Conservation (phyloP, 441 rosid genomes). For the Lepidium campestre region DNA sequence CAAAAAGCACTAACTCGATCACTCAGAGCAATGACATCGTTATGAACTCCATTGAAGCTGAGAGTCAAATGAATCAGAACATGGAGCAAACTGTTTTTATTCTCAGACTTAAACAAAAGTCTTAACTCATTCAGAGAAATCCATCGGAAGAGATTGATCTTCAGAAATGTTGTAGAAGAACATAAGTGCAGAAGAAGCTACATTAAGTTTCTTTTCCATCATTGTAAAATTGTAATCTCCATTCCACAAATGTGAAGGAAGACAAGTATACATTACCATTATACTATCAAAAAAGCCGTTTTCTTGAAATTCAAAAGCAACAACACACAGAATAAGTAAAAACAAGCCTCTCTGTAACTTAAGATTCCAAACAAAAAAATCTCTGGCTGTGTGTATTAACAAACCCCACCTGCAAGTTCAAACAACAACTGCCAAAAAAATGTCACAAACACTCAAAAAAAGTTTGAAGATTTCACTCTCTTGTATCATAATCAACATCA, state of each 20-base stretch:
- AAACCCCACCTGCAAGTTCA: conserved; percentile 27
- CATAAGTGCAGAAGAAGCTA: not conserved
- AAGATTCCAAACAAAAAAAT: conserved; percentile 4
- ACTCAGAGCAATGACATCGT: not conserved
- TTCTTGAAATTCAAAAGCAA: conserved; percentile 18
- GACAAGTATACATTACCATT: conserved; percentile 11
- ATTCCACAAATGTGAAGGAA: not conserved
- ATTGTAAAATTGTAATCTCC: conserved; percentile 16
- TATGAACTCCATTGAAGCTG: not conserved
- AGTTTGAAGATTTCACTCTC: conserved; percentile 10
- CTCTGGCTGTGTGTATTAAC: conserved; percentile 11
- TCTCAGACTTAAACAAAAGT: not conserved
- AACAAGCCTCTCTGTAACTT: conserved; percentile 13
- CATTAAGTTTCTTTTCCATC: not conserved
- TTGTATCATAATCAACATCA: conserved; percentile 12
- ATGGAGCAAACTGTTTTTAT: not conserved
- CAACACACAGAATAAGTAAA: conserved; percentile 15
- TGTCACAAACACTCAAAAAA: conserved; percentile 11
- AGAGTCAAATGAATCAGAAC: conserved; percentile 9
- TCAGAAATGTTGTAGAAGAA: not conserved
- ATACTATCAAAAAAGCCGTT: not conserved
- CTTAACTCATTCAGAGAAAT: not conserved
- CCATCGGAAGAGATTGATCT: not conserved
- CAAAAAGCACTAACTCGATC: not conserved
- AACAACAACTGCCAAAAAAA: conserved; percentile 7